Evolutionary conservation across 129 eudicot species (phyloP).

Genomic region (Helianthus annuus): HanXRQr2.0-SUNRISE NC_035446.2:34787167-34787666

Average conservation of each 20-base stretch:
- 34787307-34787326: background rate
- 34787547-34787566: constrained; percentile 86
- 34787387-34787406: constrained; percentile 62
- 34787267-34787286: constrained; percentile 34
- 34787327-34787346: constrained; percentile 35
- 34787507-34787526: constrained; percentile 73
- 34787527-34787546: constrained; percentile 86
- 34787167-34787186: constrained; percentile 88
- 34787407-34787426: constrained; percentile 80
- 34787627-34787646: constrained; percentile 58
- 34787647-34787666: constrained; percentile 70
- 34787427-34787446: constrained; percentile 59
- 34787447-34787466: constrained; percentile 73
- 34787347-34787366: constrained; percentile 87
- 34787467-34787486: constrained; percentile 91
- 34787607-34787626: constrained; percentile 66
- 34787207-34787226: constrained; percentile 63
- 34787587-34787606: constrained; percentile 84
- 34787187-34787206: constrained; percentile 72
- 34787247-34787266: constrained; percentile 72
- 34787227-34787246: constrained; percentile 71
- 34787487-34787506: constrained; percentile 95
- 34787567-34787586: constrained; percentile 85
- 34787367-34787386: constrained; percentile 78
- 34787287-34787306: constrained; percentile 2